These are phyloP conservation scores for Mrakia frigida DNA, from an alignment of 768 basidiomycete species.

Conservation along the genomic window DNA sequence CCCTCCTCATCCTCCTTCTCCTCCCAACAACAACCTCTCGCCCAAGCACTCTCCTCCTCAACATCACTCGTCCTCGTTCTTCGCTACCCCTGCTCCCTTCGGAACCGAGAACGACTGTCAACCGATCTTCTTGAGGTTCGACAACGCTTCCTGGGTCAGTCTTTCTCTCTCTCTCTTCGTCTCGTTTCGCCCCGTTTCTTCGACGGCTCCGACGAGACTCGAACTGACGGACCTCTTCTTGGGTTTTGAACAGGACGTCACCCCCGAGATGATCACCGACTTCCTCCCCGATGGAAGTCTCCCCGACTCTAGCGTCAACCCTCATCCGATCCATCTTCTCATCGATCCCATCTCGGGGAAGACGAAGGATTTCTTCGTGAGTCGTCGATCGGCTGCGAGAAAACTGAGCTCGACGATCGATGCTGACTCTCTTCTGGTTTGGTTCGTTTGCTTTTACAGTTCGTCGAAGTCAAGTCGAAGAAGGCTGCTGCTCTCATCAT, in stretches of 20 bases:
- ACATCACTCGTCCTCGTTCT: neutral
- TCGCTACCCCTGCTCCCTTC: neutral
- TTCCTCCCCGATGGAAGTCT: slow-evolving; percentile 23
- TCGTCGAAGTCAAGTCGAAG: slow-evolving; percentile 31
- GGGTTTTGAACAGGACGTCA: slow-evolving; percentile 20
- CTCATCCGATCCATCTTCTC: slow-evolving; percentile 31
- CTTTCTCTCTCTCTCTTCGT: neutral
- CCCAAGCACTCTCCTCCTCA: neutral
- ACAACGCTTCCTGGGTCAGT: slow-evolving; percentile 32
- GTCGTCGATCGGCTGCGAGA: slow-evolving; percentile 3
- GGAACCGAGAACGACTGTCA: neutral
- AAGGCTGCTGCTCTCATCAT: slow-evolving; percentile 24
- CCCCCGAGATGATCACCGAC: slow-evolving; percentile 28
- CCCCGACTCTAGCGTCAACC: slow-evolving; percentile 3
- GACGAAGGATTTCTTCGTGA: slow-evolving; percentile 32
- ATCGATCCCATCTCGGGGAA: slow-evolving; percentile 31
- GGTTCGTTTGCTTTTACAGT: slow-evolving; percentile 6
- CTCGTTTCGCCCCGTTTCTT: no score
- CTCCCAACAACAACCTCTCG: no score
- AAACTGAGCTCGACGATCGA: neutral
- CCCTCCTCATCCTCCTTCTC: neutral
- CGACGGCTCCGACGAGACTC: neutral
- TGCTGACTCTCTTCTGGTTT: neutral
- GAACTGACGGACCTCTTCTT: neutral
- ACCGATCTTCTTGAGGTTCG: slow-evolving; percentile 23